phyloP scores from a whole-genome alignment of 2,329 filamentous ascomycete species.

The Periconia macrospinosa region DNA sequence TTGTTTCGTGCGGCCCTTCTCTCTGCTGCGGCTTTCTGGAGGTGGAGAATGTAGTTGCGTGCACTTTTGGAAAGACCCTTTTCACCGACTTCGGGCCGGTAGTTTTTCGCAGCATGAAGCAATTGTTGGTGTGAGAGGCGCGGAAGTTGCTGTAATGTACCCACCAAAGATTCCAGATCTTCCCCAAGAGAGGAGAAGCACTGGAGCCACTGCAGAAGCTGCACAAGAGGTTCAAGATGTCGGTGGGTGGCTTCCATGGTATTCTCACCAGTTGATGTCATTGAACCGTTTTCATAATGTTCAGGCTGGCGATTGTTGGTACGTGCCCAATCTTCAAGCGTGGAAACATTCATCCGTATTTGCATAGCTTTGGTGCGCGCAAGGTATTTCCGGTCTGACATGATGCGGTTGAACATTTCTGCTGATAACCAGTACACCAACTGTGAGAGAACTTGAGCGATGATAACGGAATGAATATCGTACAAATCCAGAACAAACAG shows the following conservation, averaged over 20 bases:
- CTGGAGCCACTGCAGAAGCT: slow-evolving; percentile 95
- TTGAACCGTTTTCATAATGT: slow-evolving; percentile 91
- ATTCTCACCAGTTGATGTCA: slow-evolving; percentile 79
- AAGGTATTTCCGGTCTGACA: slow-evolving; percentile 93
- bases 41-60: slow-evolving; percentile 78
- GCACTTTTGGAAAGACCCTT: slow-evolving; percentile 87
- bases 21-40: slow-evolving; percentile 72
- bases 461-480: slow-evolving; percentile 97
- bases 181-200: slow-evolving; percentile 94
- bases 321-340: slow-evolving; percentile 92
- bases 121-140: slow-evolving; percentile 84
- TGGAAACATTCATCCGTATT: slow-evolving; percentile 97
- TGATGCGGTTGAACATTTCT: slow-evolving; percentile 96
- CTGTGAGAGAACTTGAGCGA: slow-evolving; percentile 86
- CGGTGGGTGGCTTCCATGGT: slow-evolving; percentile 81
- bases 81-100: slow-evolving; percentile 92
- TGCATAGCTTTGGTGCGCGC: slow-evolving; percentile 99
- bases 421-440: slow-evolving; percentile 95
- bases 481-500: slow-evolving; percentile 98
- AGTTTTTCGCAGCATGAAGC: slow-evolving; percentile 88
- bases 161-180: slow-evolving; percentile 84
- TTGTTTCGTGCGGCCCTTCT: slow-evolving; percentile 39
- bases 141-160: slow-evolving; percentile 86
- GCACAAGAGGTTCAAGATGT: slow-evolving; percentile 87
- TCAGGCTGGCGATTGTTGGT: slow-evolving; percentile 92